A percentile compares a stretch with the other conserved stretches of the same genome.
phyloP scores from a whole-genome alignment of 306 rosid species.

The Castanospermum australe region DNA sequence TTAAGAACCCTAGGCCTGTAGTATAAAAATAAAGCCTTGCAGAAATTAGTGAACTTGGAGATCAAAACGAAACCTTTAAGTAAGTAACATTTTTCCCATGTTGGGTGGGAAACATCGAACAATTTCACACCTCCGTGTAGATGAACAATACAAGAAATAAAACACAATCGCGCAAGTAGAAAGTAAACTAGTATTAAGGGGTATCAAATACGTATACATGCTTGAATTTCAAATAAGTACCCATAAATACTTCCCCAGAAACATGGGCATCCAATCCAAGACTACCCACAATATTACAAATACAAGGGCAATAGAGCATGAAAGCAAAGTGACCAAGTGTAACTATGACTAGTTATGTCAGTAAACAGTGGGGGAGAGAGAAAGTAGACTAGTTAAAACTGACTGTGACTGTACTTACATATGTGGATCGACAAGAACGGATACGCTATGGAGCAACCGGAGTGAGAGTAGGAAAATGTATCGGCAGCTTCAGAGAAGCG shows the following conservation, averaged over 20 bases:
- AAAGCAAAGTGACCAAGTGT: neutral
- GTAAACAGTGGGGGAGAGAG: neutral
- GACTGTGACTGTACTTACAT: neutral
- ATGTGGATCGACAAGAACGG: neutral
- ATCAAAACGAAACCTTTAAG: neutral
- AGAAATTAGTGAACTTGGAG: neutral
- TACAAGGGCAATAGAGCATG: too few species aligned
- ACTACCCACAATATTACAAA: neutral
- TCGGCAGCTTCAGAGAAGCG: neutral
- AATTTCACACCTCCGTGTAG: neutral
- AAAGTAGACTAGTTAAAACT: too few species aligned
- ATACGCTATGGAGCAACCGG: neutral
- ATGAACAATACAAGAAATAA: neutral
- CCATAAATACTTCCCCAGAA: neutral
- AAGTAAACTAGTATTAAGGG: too few species aligned
- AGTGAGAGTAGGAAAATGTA: too few species aligned
- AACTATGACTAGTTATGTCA: too few species aligned
- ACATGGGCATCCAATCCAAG: neutral
- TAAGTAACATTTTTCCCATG: neutral
- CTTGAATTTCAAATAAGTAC: neutral
- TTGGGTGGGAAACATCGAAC: neutral
- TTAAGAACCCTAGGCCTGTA: slow-evolving; percentile 24
- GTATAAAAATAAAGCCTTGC: neutral
- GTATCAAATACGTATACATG: too few species aligned
- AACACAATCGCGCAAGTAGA: neutral